These are phyloP conservation scores for Talinum fruticosum DNA, from an alignment of 148 eudicot genomes.

Conservation along the genomic window DNA sequence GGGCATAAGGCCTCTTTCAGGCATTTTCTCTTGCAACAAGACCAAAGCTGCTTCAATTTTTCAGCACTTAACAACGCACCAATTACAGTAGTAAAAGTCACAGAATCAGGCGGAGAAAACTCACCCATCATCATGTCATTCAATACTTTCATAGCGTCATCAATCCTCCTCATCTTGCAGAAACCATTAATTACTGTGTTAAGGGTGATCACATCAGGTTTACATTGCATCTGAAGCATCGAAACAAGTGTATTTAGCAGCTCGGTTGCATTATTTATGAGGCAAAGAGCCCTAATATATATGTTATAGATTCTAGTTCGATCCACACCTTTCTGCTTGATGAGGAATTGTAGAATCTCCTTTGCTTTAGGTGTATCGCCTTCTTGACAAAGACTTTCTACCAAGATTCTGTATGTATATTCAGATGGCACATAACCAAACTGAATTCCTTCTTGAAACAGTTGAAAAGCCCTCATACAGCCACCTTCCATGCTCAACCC, in stretches of 20 bases:
- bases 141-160: constrained; percentile 57
- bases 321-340: constrained; percentile 42
- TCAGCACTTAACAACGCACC: constrained; percentile 52
- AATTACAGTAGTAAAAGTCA: constrained; percentile 73
- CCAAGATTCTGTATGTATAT: constrained; percentile 57
- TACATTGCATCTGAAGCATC: constrained; percentile 64
- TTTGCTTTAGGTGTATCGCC: constrained; percentile 58
- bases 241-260: constrained; percentile 61
- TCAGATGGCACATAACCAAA: constrained; percentile 78
- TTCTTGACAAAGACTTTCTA: constrained; percentile 70
- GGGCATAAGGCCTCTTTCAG: constrained; percentile 53
- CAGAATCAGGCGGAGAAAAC: constrained; percentile 67
- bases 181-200: constrained; percentile 77
- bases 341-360: constrained; percentile 52
- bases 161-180: constrained; percentile 62
- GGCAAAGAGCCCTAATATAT: constrained; percentile 69
- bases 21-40: constrained; percentile 59
- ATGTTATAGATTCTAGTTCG: constrained; percentile 69
- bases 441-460: constrained; percentile 68
- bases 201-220: constrained; percentile 73
- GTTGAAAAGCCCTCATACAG: constrained; percentile 86
- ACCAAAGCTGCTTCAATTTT: constrained; percentile 49
- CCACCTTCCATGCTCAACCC: constrained; percentile 67
- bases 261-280: constrained; percentile 53
- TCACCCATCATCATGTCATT: constrained; percentile 73